Evolutionary conservation across 2,329 filamentous ascomycete genomes (phyloP).

Genomic region (Ceratocystiopsis sp.): DNA sequence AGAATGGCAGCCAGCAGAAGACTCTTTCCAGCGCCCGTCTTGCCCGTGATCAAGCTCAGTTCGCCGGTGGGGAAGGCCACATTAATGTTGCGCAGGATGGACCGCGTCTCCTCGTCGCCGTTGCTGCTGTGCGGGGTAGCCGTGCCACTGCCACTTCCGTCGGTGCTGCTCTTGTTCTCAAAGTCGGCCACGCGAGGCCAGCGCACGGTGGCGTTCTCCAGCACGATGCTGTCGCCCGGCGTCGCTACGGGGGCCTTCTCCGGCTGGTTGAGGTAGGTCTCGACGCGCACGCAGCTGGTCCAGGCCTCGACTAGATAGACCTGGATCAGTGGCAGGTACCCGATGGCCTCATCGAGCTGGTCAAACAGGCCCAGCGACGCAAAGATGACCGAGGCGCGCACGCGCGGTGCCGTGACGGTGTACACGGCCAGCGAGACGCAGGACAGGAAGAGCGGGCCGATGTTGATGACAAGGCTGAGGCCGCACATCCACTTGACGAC

Average conservation of each 20-base stretch:
- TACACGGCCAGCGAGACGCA: constrained; percentile 17
- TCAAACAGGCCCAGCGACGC: constrained; percentile 19
- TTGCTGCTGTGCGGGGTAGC: background rate
- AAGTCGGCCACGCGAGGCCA: constrained; percentile 18
- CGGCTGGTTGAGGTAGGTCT: constrained; percentile 17
- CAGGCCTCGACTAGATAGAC: constrained; percentile 19
- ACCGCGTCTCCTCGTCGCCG: constrained; percentile 11
- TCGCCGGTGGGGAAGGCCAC: constrained; percentile 18
- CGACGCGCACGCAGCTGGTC: constrained; percentile 18
- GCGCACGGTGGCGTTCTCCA: constrained; percentile 17
- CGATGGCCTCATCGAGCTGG: constrained; percentile 18
- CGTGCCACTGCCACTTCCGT: background rate
- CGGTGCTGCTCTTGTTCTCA: constrained; percentile 1
- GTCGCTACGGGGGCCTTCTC: constrained; percentile 14
- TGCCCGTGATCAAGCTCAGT: constrained; percentile 20
- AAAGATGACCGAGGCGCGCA: constrained; percentile 20
- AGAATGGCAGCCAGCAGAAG: constrained; percentile 22
- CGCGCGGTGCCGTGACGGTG: constrained; percentile 15
- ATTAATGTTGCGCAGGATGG: constrained; percentile 16
- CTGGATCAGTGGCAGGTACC: constrained; percentile 16
- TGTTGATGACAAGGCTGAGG: constrained; percentile 15
- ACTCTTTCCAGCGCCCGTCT: constrained; percentile 23
- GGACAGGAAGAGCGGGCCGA: constrained; percentile 18
- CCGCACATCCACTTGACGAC: constrained; percentile 15
- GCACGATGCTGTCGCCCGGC: constrained; percentile 12